phyloP scores from a whole-genome alignment of 305 asterid species.

The Solanum hybrid region DNA sequence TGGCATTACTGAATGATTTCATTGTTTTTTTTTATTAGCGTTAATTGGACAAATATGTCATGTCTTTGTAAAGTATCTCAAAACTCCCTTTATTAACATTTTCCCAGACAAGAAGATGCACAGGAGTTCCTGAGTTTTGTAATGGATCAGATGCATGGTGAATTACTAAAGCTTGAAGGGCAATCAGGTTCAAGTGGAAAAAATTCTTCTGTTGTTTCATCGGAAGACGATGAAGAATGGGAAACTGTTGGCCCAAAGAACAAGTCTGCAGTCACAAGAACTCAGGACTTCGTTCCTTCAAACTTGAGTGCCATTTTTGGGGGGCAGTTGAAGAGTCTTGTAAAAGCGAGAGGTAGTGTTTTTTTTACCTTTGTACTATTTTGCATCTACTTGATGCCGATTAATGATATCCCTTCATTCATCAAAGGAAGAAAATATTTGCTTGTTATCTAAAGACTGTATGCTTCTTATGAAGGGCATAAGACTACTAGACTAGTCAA shows the following conservation, averaged over 20 bases:
- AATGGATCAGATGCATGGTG: conserved; percentile 91
- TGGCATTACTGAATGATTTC: background rate
- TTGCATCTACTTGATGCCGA: background rate
- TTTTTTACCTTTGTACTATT: background rate
- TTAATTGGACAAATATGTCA: background rate
- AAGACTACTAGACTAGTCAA: background rate
- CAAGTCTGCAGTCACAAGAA: conserved; percentile 91
- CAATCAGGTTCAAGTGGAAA: conserved; percentile 37
- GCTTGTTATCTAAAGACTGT: background rate
- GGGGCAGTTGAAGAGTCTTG: conserved; percentile 77
- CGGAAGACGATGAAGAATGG: conserved; percentile 88
- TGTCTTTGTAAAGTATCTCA: background rate
- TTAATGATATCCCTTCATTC: background rate
- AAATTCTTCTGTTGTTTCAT: conserved; percentile 49
- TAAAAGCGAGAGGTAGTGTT: conserved; percentile 61
- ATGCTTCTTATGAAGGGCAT: background rate
- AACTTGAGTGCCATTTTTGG: conserved; percentile 75
- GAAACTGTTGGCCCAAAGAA: conserved; percentile 96
- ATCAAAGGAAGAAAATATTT: background rate
- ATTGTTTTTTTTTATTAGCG: background rate
- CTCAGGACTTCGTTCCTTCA: conserved; percentile 67
- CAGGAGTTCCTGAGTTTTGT: conserved; percentile 82
- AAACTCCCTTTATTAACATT: background rate
- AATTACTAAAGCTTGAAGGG: conserved; percentile 76
- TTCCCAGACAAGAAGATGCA: conserved; percentile 88